Percentiles rank a stretch among this genome's conserved stretches.
phyloP scores from a whole-genome alignment of 2,329 filamentous ascomycete genomes.

The Exophiala xenobiotica region DNA sequence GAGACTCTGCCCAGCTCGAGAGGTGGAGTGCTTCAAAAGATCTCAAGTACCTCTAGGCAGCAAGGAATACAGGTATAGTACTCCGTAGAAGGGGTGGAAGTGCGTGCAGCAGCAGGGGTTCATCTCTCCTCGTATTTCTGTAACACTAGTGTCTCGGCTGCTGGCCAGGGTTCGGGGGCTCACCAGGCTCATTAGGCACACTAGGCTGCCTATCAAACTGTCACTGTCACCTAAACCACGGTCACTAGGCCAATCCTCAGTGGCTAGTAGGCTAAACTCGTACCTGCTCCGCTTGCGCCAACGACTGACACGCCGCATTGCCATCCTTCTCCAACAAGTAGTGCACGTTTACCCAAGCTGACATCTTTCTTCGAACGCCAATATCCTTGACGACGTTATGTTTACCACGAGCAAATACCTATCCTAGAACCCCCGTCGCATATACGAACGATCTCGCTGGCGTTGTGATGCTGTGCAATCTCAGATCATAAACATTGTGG shows the following conservation, averaged over 20 bases:
- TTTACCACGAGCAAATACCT: not conserved
- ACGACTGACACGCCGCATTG: not conserved
- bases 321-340: slow-evolving; percentile 1
- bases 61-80: too few relatives aligned
- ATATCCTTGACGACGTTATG: not conserved
- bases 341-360: not conserved
- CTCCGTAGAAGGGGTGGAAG: not conserved
- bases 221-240: too few relatives aligned
- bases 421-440: too few relatives aligned
- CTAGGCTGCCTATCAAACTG: too few relatives aligned
- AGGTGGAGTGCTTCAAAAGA: not conserved
- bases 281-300: too few relatives aligned
- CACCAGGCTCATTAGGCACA: slow-evolving; percentile 4
- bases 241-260: too few relatives aligned
- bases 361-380: not conserved
- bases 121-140: slow-evolving; percentile 4
- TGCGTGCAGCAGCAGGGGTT: not conserved
- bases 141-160: slow-evolving; percentile 17
- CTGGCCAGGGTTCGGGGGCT: not conserved
- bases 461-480: slow-evolving; percentile 10
- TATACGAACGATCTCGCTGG: slow-evolving; percentile 6
- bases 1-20: not conserved
- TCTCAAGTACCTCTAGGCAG: too few relatives aligned
- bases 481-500: slow-evolving; percentile 11
- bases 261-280: too few relatives aligned